phyloP scores from a whole-genome alignment of 345 rosid genomes.

The Theobroma cacao region DNA sequence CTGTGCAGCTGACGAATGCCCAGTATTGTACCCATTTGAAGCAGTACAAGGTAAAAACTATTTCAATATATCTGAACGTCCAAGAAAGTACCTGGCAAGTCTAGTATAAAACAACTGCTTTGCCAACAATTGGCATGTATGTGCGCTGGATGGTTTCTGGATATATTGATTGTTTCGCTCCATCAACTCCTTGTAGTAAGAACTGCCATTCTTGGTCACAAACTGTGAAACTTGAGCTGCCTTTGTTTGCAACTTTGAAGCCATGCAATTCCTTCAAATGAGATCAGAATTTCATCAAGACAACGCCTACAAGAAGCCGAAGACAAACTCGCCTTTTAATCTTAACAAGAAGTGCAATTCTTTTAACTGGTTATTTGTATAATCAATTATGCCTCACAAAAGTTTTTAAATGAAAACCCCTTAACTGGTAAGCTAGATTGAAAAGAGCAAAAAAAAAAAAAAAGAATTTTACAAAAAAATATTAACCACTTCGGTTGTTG shows the following conservation, averaged over 20 bases:
- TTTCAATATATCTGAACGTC: not conserved
- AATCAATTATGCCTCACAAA: too few relatives aligned
- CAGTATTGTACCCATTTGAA: not conserved
- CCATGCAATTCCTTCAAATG: constrained; percentile 21
- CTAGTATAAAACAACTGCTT: constrained; percentile 46
- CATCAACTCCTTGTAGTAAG: constrained; percentile 40
- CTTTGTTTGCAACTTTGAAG: constrained; percentile 36
- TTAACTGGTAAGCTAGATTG: too few relatives aligned
- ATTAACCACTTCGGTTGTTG: too few relatives aligned
- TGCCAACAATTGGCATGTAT: constrained; percentile 36
- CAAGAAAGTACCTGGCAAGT: constrained; percentile 39
- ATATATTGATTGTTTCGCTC: constrained; percentile 40
- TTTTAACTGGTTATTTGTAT: too few relatives aligned
- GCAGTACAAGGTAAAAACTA: not conserved
- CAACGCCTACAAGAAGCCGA: too few relatives aligned
- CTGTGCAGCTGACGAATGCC: too few relatives aligned
- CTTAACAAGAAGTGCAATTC: too few relatives aligned
- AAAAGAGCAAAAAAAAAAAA: too few relatives aligned
- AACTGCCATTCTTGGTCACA: constrained; percentile 38
- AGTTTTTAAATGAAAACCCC: too few relatives aligned
- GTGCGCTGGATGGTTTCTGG: constrained; percentile 37
- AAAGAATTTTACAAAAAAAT: too few relatives aligned
- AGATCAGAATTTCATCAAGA: not conserved
- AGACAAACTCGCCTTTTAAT: too few relatives aligned
- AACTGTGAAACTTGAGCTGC: constrained; percentile 34